Evolutionary conservation across 2,329 filamentous ascomycete genomes (phyloP).

Genomic region (Fusarium sp.): DNA sequence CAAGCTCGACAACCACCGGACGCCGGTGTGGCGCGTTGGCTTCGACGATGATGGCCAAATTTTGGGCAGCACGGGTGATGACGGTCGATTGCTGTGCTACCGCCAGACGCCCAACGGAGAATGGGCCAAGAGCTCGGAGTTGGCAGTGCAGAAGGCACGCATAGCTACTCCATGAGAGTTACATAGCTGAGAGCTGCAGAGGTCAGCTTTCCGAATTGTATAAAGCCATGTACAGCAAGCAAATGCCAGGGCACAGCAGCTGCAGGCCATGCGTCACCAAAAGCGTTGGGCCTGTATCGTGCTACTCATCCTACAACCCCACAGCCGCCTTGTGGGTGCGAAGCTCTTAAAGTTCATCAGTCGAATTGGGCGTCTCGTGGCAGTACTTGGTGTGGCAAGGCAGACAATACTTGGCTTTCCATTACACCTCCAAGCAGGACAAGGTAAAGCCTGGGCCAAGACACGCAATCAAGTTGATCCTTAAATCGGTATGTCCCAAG

Average conservation of each 20-base stretch:
- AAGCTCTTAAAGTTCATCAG: not conserved
- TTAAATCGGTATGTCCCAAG: not conserved
- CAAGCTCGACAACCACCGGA: conserved; percentile 71
- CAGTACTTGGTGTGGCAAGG: not conserved
- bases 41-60: conserved; percentile 78
- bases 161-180: conserved; percentile 56
- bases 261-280: not conserved
- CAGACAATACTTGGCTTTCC: not conserved
- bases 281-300: not conserved
- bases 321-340: not conserved
- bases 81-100: conserved; percentile 72
- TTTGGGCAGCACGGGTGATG: conserved; percentile 78
- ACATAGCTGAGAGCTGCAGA: not conserved
- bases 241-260: not conserved
- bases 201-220: not conserved
- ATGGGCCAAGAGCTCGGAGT: conserved; percentile 69
- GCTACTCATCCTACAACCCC: not conserved
- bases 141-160: conserved; percentile 65
- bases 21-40: conserved; percentile 77
- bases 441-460: not conserved
- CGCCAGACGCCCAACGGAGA: conserved; percentile 65
- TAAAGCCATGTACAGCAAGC: not conserved
- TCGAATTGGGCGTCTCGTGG: not conserved
- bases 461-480: not conserved
- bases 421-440: not conserved